Evolutionary conservation across 208 protist species (phyloP), one percentile per base, ranked within the genome.

Genomic region (Willaertia magna): DNA sequence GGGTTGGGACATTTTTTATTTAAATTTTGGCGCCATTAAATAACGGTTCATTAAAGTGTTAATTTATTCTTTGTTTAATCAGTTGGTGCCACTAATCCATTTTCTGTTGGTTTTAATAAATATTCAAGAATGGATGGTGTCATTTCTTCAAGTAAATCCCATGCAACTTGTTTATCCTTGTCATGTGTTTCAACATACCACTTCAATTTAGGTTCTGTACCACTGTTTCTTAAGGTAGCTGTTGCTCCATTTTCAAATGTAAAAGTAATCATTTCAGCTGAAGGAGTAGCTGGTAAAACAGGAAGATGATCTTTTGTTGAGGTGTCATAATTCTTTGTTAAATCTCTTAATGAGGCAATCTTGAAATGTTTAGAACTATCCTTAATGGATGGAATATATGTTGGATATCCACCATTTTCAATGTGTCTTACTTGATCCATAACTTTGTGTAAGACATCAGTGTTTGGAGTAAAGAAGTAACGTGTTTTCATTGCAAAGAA

Each of bases 171-270:
- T 40, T 84, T 84, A 30, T 84, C 34, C 34, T 2, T 67, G 3
- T 67, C 79, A 67, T 67, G 67, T 0, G 49, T 42, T 84, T 84
- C 79, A 74, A 84, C 49, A 20, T 84, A 84, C n/a, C 92, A 99
- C 91, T 99, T 99, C n/a, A 99, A 90, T 89, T 99, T 99, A 55
- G 98, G 97, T 88, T 99, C 97, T 40, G 98, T 99, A 4, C 98
- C 98, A 87, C 91, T 95, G 52, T 95, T 93, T 55, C 98, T 94
- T 16, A 99, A 67, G 7, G 97, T 99, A 12, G 96, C 89, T 6
- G 90, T 91, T 55, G 91, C 87, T 74, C 91, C 93, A 88, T 98
- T 97, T 22, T 94, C 92, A 83, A 99, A 96, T 86, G 90, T 94
- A 20, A 97, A 96, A 12, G 95, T 99, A 74, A 99, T 94, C 92